Conservation (phyloP, 495 filamentous ascomycete species). For the Penicillium soppii region DNA sequence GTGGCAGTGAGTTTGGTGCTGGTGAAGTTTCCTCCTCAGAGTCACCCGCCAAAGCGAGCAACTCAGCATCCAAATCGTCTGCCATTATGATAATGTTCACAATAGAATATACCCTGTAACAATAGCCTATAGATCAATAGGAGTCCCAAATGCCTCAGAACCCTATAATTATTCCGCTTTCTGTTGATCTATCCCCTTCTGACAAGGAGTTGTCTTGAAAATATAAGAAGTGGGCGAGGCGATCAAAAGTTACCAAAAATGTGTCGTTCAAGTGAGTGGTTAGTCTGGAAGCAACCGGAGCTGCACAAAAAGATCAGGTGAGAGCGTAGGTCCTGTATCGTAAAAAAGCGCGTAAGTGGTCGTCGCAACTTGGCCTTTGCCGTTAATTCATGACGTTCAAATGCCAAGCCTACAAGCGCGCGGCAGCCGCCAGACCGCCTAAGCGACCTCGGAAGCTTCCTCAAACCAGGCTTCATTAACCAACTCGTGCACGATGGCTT, state of each 20-base stretch:
- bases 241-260: neutral
- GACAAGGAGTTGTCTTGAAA: conserved; percentile 8
- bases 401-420: conserved; percentile 28
- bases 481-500: conserved; percentile 13
- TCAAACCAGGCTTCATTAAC: neutral
- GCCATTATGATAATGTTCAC: conserved; percentile 38
- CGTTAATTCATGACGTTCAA: conserved; percentile 27
- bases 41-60: conserved; percentile 80
- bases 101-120: neutral
- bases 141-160: neutral
- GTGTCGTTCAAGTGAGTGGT: neutral
- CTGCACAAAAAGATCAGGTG: neutral
- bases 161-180: neutral
- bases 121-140: conserved; percentile 1
- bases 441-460: conserved; percentile 2
- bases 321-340: neutral
- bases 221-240: neutral
- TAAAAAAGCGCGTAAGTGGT: conserved; percentile 2
- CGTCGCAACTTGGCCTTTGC: conserved; percentile 27
- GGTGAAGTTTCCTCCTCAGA: conserved; percentile 56
- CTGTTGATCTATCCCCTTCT: neutral
- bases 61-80: conserved; percentile 82
- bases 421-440: conserved; percentile 18
- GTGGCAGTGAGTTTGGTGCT: conserved; percentile 36
- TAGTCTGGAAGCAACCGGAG: neutral